These are phyloP conservation scores for Aschersonia sp. DNA, from an alignment of 2,329 filamentous ascomycete species.

Conservation along the genomic window DNA sequence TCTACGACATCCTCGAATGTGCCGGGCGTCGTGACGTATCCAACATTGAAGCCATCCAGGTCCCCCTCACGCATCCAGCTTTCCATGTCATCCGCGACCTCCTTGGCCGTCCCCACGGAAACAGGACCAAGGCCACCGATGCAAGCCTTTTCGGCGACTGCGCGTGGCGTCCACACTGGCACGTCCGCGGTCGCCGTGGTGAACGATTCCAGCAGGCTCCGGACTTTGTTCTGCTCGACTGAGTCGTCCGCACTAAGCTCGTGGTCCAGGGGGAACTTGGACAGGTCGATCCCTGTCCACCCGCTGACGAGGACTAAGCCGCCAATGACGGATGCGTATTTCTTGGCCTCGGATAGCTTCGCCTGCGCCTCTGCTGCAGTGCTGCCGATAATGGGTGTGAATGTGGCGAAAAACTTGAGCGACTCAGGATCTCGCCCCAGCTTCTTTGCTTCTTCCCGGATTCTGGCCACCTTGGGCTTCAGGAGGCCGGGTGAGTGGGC, in stretches of 20 bases:
- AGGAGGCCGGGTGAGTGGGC: neutral
- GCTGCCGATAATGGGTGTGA: neutral
- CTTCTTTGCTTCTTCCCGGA: neutral
- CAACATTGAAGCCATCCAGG: neutral
- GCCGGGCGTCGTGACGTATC: neutral
- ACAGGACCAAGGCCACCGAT: neutral
- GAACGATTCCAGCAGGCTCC: neutral
- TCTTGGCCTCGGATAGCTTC: neutral
- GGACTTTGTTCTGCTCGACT: neutral
- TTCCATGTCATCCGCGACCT: neutral
- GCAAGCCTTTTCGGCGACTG: neutral
- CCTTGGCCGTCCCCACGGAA: neutral
- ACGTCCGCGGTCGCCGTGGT: neutral
- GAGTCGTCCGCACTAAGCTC: neutral
- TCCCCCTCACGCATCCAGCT: neutral
- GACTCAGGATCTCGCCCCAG: neutral
- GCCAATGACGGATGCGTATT: neutral
- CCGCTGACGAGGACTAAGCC: neutral
- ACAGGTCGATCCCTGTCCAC: neutral
- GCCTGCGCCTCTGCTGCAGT: neutral
- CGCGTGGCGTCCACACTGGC: neutral
- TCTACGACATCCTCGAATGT: neutral
- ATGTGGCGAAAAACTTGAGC: neutral
- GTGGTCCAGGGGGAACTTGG: neutral
- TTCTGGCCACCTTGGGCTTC: neutral